These are phyloP conservation scores for Talaromyces sp. DNA, from an alignment of 2,329 filamentous ascomycete species.

Conservation along the genomic window DNA sequence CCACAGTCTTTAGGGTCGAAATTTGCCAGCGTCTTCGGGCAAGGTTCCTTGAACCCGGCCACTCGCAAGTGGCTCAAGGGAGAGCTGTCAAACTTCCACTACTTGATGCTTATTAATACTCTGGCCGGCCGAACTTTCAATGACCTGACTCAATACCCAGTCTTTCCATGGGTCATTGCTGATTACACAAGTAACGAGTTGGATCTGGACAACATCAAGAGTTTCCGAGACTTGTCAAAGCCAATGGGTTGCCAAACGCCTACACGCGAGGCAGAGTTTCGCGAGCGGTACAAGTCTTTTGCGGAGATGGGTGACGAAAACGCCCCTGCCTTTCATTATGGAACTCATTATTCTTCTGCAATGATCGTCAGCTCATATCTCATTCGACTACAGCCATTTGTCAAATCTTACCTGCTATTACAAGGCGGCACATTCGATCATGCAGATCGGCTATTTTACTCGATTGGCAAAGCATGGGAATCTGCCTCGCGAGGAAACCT, in stretches of 20 bases:
- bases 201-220: slow-evolving; percentile 76
- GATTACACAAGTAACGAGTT: slow-evolving; percentile 94
- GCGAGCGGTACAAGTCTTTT: slow-evolving; percentile 80
- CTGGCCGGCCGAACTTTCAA: slow-evolving; percentile 97
- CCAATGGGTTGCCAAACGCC: slow-evolving; percentile 91
- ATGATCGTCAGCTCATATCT: slow-evolving; percentile 98
- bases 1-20: slow-evolving; percentile 74
- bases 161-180: slow-evolving; percentile 95
- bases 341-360: slow-evolving; percentile 96
- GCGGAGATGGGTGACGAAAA: slow-evolving; percentile 80
- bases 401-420: slow-evolving; percentile 88
- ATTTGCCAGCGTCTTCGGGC: slow-evolving; percentile 88
- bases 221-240: slow-evolving; percentile 87
- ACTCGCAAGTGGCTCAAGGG: slow-evolving; percentile 89
- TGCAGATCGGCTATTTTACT: slow-evolving; percentile 91
- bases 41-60: slow-evolving; percentile 74
- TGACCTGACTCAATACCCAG: slow-evolving; percentile 94
- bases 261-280: slow-evolving; percentile 72
- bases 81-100: slow-evolving; percentile 97
- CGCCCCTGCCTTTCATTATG: slow-evolving; percentile 86
- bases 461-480: slow-evolving; percentile 83
- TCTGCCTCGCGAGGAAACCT: slow-evolving; percentile 88
- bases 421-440: slow-evolving; percentile 97
- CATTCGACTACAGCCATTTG: slow-evolving; percentile 91
- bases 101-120: slow-evolving; percentile 97